These are phyloP conservation scores for Rosa chinensis DNA, from an alignment of 306 rosid species.

Conservation along the genomic window DNA sequence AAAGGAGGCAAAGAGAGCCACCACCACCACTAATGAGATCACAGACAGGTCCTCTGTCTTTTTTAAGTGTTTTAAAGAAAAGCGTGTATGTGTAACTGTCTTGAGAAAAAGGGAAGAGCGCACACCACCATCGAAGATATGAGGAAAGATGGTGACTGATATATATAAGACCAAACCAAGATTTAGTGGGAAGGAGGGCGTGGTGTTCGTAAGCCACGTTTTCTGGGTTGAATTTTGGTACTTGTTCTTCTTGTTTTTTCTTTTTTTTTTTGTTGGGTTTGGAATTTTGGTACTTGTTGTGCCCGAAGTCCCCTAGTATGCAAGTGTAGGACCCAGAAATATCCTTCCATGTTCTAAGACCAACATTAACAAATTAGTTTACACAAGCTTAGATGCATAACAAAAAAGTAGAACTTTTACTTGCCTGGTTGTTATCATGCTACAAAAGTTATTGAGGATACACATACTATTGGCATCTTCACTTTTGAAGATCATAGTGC, in stretches of 20 bases:
- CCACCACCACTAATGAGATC: constrained; percentile 45
- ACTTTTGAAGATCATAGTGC: background rate
- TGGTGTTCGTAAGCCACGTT: constrained; percentile 15
- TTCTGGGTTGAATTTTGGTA: constrained; percentile 12
- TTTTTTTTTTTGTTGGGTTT: too few species aligned
- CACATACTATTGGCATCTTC: background rate
- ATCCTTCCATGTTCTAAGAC: constrained; percentile 4
- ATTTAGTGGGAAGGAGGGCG: background rate
- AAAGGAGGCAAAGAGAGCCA: constrained; percentile 7
- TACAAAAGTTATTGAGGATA: background rate
- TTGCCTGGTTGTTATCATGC: background rate
- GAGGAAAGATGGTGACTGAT: background rate
- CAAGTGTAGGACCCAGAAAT: background rate
- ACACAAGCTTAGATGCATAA: background rate
- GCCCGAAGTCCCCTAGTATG: background rate
- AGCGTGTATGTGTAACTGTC: constrained; percentile 28
- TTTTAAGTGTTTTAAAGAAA: constrained; percentile 23
- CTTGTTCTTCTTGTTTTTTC: background rate
- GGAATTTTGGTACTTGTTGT: background rate
- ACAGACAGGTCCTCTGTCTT: constrained; percentile 11
- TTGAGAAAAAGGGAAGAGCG: background rate
- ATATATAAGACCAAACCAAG: background rate
- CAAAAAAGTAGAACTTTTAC: background rate
- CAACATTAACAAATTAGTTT: background rate
- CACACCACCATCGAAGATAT: constrained; percentile 19